phyloP scores from a whole-genome alignment of 805 yeast genomes.

The Yarrowia hollandica region DNA sequence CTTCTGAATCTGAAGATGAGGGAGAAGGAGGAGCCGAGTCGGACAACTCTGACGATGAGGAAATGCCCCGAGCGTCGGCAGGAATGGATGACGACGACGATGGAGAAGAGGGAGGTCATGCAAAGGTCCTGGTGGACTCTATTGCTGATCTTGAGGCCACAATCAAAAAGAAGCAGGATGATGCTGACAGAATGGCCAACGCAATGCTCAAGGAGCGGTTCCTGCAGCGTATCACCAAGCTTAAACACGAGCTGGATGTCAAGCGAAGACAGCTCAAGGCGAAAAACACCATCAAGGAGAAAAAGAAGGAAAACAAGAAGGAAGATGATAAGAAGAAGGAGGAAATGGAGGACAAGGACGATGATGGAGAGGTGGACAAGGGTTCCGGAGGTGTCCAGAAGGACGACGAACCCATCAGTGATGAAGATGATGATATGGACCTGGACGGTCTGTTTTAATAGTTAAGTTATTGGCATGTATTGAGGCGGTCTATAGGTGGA shows the following conservation, averaged over 20 bases:
- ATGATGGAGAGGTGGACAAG: slow-evolving; percentile 42
- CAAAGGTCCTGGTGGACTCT: slow-evolving; percentile 79
- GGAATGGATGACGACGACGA: slow-evolving; percentile 50
- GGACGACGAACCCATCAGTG: slow-evolving; percentile 42
- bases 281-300: slow-evolving; percentile 36
- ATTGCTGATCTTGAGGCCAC: slow-evolving; percentile 77
- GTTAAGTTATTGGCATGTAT: too few relatives aligned
- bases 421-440: slow-evolving; percentile 43
- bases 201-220: slow-evolving; percentile 86
- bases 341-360: slow-evolving; percentile 42
- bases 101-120: slow-evolving; percentile 58
- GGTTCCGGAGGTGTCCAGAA: too few relatives aligned
- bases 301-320: slow-evolving; percentile 39
- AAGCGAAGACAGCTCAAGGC: slow-evolving; percentile 65
- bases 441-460: slow-evolving; percentile 39
- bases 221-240: slow-evolving; percentile 71
- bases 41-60: slow-evolving; percentile 53
- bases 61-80: slow-evolving; percentile 40
- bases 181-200: slow-evolving; percentile 70
- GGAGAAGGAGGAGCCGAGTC: slow-evolving; percentile 56
- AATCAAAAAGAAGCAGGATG: slow-evolving; percentile 69
- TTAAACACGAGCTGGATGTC: slow-evolving; percentile 77
- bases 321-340: slow-evolving; percentile 40
- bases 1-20: slow-evolving; percentile 54
- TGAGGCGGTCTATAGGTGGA: too few relatives aligned